phyloP scores from a whole-genome alignment of 352 stramenopile species.

The Phytophthora meadii region DNA sequence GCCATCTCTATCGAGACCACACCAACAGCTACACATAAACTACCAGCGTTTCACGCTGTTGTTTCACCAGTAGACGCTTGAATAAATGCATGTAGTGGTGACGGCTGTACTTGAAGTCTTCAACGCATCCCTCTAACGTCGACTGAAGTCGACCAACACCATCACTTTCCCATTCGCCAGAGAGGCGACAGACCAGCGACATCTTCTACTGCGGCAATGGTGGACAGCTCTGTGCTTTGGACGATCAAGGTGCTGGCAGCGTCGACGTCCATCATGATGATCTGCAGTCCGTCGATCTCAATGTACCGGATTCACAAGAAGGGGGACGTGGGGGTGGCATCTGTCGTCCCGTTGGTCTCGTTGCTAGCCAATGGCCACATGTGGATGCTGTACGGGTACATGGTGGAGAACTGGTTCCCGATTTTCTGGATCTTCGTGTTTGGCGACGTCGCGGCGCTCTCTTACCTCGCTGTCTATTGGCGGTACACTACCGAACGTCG shows the following conservation, averaged over 20 bases:
- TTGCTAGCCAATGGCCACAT: conserved; percentile 45
- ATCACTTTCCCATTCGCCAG: conserved; percentile 12
- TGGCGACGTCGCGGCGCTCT: conserved; percentile 34
- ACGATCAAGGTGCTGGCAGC: conserved; percentile 36
- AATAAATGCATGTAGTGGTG: not conserved
- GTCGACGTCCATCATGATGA: conserved; percentile 42
- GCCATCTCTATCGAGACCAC: conserved; percentile 10
- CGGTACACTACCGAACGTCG: conserved; percentile 34
- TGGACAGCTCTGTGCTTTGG: conserved; percentile 22
- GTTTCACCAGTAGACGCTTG: conserved; percentile 6
- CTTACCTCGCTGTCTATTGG: conserved; percentile 58
- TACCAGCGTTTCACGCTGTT: conserved; percentile 4
- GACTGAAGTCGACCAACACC: conserved; percentile 4
- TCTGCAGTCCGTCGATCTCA: conserved; percentile 44
- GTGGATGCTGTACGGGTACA: conserved; percentile 55
- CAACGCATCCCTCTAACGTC: conserved; percentile 19
- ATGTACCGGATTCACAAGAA: conserved; percentile 47
- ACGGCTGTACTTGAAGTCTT: conserved; percentile 5
- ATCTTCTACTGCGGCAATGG: conserved; percentile 11
- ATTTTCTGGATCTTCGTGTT: conserved; percentile 48
- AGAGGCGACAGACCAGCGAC: not conserved
- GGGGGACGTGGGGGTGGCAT: conserved; percentile 40
- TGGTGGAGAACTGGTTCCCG: conserved; percentile 50
- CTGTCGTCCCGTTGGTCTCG: conserved; percentile 45
- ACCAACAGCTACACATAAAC: not conserved